Evolutionary conservation across 805 yeast species (phyloP).

Genomic region (Metschnikowia chrysomelidarum): DNA sequence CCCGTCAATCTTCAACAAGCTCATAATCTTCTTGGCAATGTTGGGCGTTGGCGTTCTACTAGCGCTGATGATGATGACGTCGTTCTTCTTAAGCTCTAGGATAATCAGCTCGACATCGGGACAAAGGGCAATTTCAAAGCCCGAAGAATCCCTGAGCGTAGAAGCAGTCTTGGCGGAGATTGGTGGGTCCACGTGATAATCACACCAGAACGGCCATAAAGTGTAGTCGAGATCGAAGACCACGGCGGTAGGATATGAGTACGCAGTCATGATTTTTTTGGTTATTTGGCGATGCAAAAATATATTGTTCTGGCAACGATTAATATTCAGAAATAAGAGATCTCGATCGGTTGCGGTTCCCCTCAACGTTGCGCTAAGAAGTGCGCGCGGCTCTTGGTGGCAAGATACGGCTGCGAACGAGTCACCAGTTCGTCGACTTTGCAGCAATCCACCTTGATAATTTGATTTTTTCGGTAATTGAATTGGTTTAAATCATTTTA

Average conservation of each 20-base stretch:
- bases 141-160: slow-evolving; percentile 50
- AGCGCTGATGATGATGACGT: slow-evolving; percentile 62
- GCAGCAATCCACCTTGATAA: no score
- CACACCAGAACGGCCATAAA: slow-evolving; percentile 84
- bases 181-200: slow-evolving; percentile 65
- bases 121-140: slow-evolving; percentile 57
- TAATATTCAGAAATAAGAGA: no score
- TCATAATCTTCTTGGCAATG: slow-evolving; percentile 66
- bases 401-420: no score
- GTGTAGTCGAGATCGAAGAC: slow-evolving; percentile 79
- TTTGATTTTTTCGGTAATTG: no score
- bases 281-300: no score
- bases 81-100: slow-evolving; percentile 45
- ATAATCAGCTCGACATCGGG: slow-evolving; percentile 68
- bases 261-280: slow-evolving; percentile 4
- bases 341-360: no score
- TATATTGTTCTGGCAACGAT: no score
- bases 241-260: slow-evolving; percentile 42
- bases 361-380: no score
- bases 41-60: slow-evolving; percentile 77
- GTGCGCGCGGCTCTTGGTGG: no score
- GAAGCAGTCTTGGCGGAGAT: slow-evolving; percentile 21
- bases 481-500: no score
- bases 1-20: slow-evolving; percentile 50
- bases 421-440: no score